Percentiles rank a stretch among this genome's conserved stretches.
Conservation (phyloP, 306 rosid species). For the Prunus padus region DNA sequence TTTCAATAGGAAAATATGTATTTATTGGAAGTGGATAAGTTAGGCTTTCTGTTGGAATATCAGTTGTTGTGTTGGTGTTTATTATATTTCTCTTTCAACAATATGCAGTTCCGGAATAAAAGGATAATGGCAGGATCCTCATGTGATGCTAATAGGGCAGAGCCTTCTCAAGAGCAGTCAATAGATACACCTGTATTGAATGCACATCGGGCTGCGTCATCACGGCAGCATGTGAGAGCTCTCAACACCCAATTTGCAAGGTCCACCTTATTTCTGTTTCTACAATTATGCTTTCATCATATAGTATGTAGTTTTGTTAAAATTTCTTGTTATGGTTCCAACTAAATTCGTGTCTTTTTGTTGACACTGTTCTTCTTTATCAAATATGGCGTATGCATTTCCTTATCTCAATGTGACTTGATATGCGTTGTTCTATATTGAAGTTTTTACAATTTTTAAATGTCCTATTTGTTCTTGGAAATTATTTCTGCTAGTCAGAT, state of each 20-base stretch:
- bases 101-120: slow-evolving; percentile 78
- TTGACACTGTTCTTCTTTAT: background rate
- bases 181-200: slow-evolving; percentile 49
- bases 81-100: slow-evolving; percentile 21
- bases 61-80: slow-evolving; percentile 22
- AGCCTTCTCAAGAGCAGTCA: slow-evolving; percentile 58
- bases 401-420: slow-evolving; percentile 7
- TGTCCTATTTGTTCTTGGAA: background rate
- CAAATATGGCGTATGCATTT: background rate
- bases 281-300: slow-evolving; percentile 17
- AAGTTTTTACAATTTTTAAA: slow-evolving; percentile 1
- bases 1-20: background rate
- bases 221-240: slow-evolving; percentile 98
- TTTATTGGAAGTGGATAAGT: background rate
- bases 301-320: background rate
- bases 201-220: slow-evolving; percentile 69
- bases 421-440: slow-evolving; percentile 13
- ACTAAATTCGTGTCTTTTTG: background rate
- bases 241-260: slow-evolving; percentile 96
- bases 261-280: slow-evolving; percentile 44
- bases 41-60: background rate
- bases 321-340: background rate
- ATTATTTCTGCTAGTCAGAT: background rate
- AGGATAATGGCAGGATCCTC: slow-evolving; percentile 76
- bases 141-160: slow-evolving; percentile 69